Evolutionary conservation across 768 basidiomycete species (phyloP).

Genomic region (Boletus subparvulus): DNA sequence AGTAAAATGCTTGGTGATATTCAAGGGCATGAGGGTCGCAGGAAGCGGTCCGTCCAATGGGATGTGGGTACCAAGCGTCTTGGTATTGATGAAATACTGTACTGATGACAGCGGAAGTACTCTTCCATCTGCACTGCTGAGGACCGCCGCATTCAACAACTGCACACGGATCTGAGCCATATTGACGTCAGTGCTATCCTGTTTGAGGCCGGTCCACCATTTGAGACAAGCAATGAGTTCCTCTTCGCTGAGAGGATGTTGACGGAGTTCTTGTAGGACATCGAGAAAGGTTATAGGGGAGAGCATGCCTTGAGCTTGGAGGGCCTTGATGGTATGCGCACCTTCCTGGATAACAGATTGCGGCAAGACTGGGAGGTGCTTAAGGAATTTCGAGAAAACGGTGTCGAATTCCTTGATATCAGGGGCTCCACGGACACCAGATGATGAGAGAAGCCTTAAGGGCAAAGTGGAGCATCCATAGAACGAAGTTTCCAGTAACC

Average conservation of each 20-base stretch:
- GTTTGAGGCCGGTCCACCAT: conserved; percentile 71
- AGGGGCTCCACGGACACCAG: conserved; percentile 8
- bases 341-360: conserved; percentile 56
- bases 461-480: conserved; percentile 11
- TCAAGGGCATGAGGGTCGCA: conserved; percentile 5
- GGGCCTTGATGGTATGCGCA: conserved; percentile 54
- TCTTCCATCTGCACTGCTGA: conserved; percentile 49
- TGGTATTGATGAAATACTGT: conserved; percentile 68
- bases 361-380: conserved; percentile 72
- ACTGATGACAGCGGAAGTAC: conserved; percentile 71
- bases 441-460: conserved; percentile 8
- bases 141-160: conserved; percentile 69
- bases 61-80: conserved; percentile 53
- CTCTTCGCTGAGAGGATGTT: conserved; percentile 62
- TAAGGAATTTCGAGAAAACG: conserved; percentile 71
- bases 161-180: conserved; percentile 51
- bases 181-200: conserved; percentile 35
- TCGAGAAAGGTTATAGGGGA: conserved; percentile 78
- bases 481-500: conserved; percentile 72
- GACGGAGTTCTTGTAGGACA: conserved; percentile 73
- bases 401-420: conserved; percentile 59
- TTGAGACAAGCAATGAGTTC: conserved; percentile 82
- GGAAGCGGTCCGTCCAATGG: conserved; percentile 16
- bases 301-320: conserved; percentile 65
- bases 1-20: conserved; percentile 47